A percentile compares a stretch with the other conserved stretches of the same genome.
Evolutionary conservation across 495 filamentous ascomycete species (phyloP).

Genomic region (Sabuloglossum arenarium): DNA sequence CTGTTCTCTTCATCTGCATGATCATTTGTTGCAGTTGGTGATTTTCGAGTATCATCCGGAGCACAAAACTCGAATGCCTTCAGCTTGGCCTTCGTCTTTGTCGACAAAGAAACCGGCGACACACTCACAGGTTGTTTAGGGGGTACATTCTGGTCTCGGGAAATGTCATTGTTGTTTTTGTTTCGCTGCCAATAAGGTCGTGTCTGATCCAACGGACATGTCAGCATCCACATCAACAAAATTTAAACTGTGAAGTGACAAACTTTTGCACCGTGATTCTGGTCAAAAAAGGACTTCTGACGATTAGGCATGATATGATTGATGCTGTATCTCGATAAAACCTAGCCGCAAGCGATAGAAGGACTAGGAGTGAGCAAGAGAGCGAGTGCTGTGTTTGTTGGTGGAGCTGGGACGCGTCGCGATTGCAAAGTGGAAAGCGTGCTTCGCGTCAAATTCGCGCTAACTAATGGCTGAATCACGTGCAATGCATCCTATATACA

Average conservation of each 20-base stretch:
- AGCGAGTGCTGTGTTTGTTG: neutral
- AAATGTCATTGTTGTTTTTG: neutral
- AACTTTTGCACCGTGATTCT: neutral
- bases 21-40: conserved; percentile 3
- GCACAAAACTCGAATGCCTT: conserved; percentile 33
- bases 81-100: conserved; percentile 34
- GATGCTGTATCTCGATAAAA: neutral
- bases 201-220: neutral
- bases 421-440: neutral
- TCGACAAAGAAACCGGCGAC: conserved; percentile 25
- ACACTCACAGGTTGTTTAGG: neutral
- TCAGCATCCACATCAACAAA: neutral
- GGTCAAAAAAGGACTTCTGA: neutral
- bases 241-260: neutral
- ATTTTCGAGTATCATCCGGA: conserved; percentile 12
- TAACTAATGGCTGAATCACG: neutral
- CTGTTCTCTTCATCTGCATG: conserved; percentile 17
- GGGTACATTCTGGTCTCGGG: neutral
- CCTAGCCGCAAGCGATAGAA: neutral
- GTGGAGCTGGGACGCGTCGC: neutral
- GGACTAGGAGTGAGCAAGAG: neutral
- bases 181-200: neutral
- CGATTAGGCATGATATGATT: neutral
- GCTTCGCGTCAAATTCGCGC: neutral
- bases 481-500: too few species aligned